Conservation (phyloP, 2,329 filamentous ascomycete species). For the Ilyonectria robusta region DNA sequence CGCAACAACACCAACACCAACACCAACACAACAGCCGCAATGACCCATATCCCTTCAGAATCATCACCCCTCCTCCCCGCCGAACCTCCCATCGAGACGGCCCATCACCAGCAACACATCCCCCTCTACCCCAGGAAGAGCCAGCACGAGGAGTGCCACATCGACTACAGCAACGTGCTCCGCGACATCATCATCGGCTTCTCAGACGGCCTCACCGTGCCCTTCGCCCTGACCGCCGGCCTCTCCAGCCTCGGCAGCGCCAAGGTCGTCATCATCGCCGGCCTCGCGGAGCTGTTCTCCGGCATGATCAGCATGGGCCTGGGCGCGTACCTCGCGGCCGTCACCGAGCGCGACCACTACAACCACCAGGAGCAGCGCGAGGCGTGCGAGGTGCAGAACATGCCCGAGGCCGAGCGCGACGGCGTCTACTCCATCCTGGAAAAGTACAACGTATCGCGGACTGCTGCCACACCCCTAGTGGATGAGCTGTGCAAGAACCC, state of each 20-base stretch:
- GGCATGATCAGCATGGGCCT: slow-evolving; percentile 85
- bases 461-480: slow-evolving; percentile 61
- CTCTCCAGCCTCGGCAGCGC: slow-evolving; percentile 76
- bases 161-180: slow-evolving; percentile 62
- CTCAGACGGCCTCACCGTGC: slow-evolving; percentile 84
- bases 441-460: slow-evolving; percentile 63
- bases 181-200: slow-evolving; percentile 82
- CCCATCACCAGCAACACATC: slow-evolving; percentile 42
- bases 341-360: slow-evolving; percentile 68
- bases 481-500: slow-evolving; percentile 63
- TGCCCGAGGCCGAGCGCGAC: slow-evolving; percentile 61
- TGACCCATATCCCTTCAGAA: slow-evolving; percentile 49
- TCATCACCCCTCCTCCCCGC: slow-evolving; percentile 51
- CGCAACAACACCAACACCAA: no score
- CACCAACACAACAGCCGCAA: slow-evolving; percentile 21
- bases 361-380: slow-evolving; percentile 64
- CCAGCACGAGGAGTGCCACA: slow-evolving; percentile 45
- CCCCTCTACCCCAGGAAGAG: slow-evolving; percentile 42
- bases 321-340: slow-evolving; percentile 79
- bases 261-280: slow-evolving; percentile 78
- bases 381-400: slow-evolving; percentile 57
- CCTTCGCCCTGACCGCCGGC: slow-evolving; percentile 83
- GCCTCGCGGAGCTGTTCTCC: slow-evolving; percentile 81
- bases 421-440: slow-evolving; percentile 66
- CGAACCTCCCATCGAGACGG: slow-evolving; percentile 50